Base-by-base conservation (phyloP, 805 yeast species). In the Schwanniomyces polymorphus region DNA sequence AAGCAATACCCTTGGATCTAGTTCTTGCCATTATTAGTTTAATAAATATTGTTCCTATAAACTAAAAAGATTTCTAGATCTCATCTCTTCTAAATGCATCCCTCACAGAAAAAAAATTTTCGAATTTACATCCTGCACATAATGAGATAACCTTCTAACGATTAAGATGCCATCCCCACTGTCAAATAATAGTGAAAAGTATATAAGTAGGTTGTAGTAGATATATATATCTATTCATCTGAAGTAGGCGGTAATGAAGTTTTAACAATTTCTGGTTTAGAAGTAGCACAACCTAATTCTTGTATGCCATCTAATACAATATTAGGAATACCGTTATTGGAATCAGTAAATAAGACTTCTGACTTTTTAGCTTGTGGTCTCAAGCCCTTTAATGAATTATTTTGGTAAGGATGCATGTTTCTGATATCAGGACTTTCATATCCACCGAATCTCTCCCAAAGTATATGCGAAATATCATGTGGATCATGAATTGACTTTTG, bases 371-470 rank as follows among this genome's bases (percentile, higher is more conserved):
- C 23, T 21, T 21, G 23, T 21, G 23, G 23, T 5, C 23, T 21
- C 5, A 21, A 21, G 23, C 5, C 23, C 23, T 21, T 21, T 21
- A 21, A 21, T 3, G 3, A 21, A 14, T 26, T 17, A 28, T 27
- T 28, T 9, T 16, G 25, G 11, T 12, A 45, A 7, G 49, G 47
- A 12, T 53, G 56, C 27, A 57, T 68, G 41, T 57, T 63, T 28
- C 70, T 52, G 7, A 72, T 74, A 6, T 61, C 54, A 8, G 62
- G 54, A 46, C 76, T 68, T 14, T 70, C 70, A 29, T 62, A 49
- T 0, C 75, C 75, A 1, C 78, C 78, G 23, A 73, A 52, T 42
- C 75, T 54, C 48, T 73, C 75, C 78, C 78, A 73, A 17, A 73
- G 59, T 27, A 73, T 54, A 47, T 72, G 74, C 11, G 76, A 64